These are phyloP conservation scores for Copromyces sp. DNA, from an alignment of 495 filamentous ascomycete genomes.

Conservation along the genomic window DNA sequence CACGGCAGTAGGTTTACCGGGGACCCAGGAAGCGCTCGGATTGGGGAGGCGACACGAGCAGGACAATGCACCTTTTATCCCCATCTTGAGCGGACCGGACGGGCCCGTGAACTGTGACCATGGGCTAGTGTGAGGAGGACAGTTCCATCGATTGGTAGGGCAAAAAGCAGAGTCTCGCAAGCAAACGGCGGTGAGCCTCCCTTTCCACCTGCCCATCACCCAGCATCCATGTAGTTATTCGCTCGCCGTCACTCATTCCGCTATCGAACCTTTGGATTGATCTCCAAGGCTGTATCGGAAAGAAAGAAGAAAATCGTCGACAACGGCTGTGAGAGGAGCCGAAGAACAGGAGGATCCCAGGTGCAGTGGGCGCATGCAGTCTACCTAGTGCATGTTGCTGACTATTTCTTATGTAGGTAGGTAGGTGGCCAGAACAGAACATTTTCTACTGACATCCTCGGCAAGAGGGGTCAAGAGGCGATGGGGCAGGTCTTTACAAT, in stretches of 20 bases:
- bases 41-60: neutral
- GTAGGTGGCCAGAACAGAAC: neutral
- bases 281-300: neutral
- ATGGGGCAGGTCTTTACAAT: neutral
- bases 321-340: neutral
- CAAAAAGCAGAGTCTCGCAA: neutral
- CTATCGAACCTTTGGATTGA: neutral
- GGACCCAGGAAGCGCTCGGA: neutral
- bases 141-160: neutral
- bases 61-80: neutral
- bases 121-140: neutral
- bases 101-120: neutral
- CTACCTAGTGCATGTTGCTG: neutral
- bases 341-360: neutral
- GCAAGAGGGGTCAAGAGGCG: neutral
- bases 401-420: neutral
- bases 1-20: neutral
- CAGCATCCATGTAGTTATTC: neutral
- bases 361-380: neutral
- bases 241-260: neutral
- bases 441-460: neutral
- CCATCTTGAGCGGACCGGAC: neutral
- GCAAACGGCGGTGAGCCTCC: neutral
- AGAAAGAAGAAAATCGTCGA: neutral
- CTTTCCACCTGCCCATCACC: neutral